phyloP scores from a whole-genome alignment of 768 basidiomycete species.

The Suillus placidus region DNA sequence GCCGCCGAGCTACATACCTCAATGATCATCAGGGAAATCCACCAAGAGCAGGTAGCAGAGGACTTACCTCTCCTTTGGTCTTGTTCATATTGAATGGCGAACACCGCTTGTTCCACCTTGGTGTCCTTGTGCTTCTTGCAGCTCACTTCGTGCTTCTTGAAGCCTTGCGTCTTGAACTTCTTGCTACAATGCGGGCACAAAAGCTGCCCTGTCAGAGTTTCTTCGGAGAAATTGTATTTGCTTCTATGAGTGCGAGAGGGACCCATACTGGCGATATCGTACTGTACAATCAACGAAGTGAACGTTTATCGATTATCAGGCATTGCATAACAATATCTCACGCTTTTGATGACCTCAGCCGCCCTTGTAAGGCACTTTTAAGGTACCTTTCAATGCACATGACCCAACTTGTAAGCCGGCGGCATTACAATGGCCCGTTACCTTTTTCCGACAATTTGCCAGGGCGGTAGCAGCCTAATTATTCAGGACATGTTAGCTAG shows the following conservation, averaged over 20 bases:
- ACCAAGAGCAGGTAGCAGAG: too few relatives aligned
- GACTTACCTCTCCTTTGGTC: background rate
- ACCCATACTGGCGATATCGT: background rate
- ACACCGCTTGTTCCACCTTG: background rate
- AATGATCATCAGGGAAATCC: background rate
- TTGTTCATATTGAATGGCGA: background rate
- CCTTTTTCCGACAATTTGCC: too few relatives aligned
- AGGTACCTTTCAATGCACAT: background rate
- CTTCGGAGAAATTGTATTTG: background rate
- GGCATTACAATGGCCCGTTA: too few relatives aligned
- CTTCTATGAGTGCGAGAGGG: background rate
- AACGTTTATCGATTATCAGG: too few relatives aligned
- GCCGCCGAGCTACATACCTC: background rate
- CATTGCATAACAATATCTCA: background rate
- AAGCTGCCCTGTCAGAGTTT: background rate
- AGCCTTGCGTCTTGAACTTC: background rate
- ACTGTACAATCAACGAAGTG: background rate
- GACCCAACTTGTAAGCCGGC: background rate
- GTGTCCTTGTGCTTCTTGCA: background rate
- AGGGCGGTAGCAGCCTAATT: conserved; percentile 43
- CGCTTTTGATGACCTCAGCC: background rate
- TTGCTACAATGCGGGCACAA: background rate
- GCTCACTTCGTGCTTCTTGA: background rate
- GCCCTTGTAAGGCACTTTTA: background rate
- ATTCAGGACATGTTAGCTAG: background rate